Evolutionary conservation across 257 asterid genomes (phyloP), one percentile per base, ranked within the genome.

Genomic region (Lantana camara): DNA sequence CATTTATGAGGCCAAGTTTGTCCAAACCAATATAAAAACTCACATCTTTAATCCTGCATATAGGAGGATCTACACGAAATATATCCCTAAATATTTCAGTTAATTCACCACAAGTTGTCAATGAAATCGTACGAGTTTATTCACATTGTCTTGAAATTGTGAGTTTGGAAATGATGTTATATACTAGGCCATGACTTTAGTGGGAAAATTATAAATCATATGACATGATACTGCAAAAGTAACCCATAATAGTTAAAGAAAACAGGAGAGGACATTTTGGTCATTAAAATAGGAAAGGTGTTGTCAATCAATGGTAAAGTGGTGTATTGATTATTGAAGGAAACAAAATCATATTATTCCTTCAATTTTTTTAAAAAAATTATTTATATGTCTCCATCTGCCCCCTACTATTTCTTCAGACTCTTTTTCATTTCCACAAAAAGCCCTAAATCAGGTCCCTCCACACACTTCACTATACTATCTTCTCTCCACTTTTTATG

Each of bases 251-350:
- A 60, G 5, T 2, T 27, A 27, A 47, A 5, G 57, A 67, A 29
- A 62, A 59, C 30, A 62, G 19, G n/a, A 49, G 48, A 65, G 85
- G 91, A 15, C 46, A 75, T 66, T 74, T 63, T 69, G 58, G 88
- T 79, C 63, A 84, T 72, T 80, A 4, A 2, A 15, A 47, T 59
- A 27, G 32, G 32, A n/a, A n/a, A 79, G 69, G 84, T 56, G 54
- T 75, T 81, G 88, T 84, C 88, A 84, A 84, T 84, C 91, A 84
- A 73, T 54, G 75, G 67, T 73, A 78, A 83, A 73, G 79, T 68
- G 65, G 40, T 1, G 58, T 4, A 35, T 29, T 49, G 70, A 74
- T 60, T 54, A 73, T 50, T 66, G 84, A 77, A 74, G 75, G 47
- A 77, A 82, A 79, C 80, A 82, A 82, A 77, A 81, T 75, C 84